Conservation (phyloP, 176 grass and related monocot species). For the Canna indica region DNA sequence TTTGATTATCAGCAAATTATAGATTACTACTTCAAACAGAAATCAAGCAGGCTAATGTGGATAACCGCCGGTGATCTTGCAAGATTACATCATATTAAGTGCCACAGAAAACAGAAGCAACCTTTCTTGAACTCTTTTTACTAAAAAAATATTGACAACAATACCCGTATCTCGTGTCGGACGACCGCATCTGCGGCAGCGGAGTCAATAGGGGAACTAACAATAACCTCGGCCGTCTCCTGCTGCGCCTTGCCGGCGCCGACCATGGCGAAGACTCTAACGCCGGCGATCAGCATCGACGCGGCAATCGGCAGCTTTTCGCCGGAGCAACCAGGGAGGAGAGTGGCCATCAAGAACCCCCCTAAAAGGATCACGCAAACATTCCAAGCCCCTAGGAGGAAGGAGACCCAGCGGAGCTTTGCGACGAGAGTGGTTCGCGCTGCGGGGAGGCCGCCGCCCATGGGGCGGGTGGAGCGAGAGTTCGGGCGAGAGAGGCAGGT, state of each 20-base stretch:
- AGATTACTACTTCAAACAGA: too few relatives aligned
- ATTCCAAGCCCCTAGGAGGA: slow-evolving; percentile 61
- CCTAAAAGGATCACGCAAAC: slow-evolving; percentile 56
- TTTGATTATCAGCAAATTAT: too few relatives aligned
- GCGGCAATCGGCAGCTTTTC: slow-evolving; percentile 35
- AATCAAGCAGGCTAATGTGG: too few relatives aligned
- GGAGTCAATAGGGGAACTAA: slow-evolving; percentile 39
- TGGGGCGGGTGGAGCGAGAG: slow-evolving; percentile 27
- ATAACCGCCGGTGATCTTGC: too few relatives aligned
- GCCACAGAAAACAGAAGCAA: background rate
- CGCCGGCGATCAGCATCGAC: slow-evolving; percentile 32
- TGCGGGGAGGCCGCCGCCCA: slow-evolving; percentile 3
- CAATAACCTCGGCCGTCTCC: slow-evolving; percentile 73
- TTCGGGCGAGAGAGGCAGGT: slow-evolving; percentile 23
- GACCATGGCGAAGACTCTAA: slow-evolving; percentile 72
- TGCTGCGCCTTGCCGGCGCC: slow-evolving; percentile 71
- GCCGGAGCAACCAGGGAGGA: slow-evolving; percentile 33
- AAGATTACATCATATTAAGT: too few relatives aligned
- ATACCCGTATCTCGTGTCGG: slow-evolving; percentile 84
- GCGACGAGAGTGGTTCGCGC: slow-evolving; percentile 27
- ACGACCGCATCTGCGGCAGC: slow-evolving; percentile 54
- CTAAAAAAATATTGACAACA: slow-evolving; percentile 5
- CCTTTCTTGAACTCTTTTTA: background rate
- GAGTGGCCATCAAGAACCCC: slow-evolving; percentile 35
- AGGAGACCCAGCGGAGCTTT: slow-evolving; percentile 51